A percentile compares a stretch with the other conserved stretches of the same genome.
These are phyloP conservation scores for Firmiana major DNA, from an alignment of 345 rosid genomes.

Conservation along the genomic window DNA sequence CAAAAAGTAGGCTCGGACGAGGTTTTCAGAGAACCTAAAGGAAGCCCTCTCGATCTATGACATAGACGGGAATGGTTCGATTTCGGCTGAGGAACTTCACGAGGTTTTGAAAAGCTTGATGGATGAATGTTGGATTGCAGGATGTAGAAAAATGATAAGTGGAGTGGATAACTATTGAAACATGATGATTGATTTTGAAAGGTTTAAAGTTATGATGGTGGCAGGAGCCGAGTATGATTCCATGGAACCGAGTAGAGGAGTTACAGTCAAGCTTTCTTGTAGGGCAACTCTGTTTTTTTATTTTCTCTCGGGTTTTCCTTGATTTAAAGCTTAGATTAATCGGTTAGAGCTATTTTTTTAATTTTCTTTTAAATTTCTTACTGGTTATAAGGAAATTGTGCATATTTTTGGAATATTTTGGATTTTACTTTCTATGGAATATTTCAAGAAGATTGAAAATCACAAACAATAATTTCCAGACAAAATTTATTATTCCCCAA, in stretches of 20 bases:
- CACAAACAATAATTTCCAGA: no score
- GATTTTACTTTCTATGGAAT: no score
- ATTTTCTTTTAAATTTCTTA: no score
- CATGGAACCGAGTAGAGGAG: not conserved
- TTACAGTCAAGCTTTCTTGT: not conserved
- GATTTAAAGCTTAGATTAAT: no score
- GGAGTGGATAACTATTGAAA: constrained; percentile 83
- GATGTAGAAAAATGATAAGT: constrained; percentile 76
- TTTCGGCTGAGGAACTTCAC: constrained; percentile 75
- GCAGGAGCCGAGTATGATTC: constrained; percentile 41
- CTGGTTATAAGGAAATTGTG: no score
- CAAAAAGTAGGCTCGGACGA: constrained; percentile 39
- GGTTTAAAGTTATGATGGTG: constrained; percentile 88
- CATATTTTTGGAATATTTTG: no score
- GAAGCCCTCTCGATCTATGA: constrained; percentile 82
- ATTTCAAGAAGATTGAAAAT: no score
- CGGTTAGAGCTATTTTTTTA: no score
- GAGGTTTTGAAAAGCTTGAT: constrained; percentile 65
- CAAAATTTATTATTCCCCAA: no score
- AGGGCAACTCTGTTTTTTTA: no score
- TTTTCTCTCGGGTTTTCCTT: no score
- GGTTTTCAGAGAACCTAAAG: constrained; percentile 35
- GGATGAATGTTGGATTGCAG: constrained; percentile 59
- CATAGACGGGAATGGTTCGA: constrained; percentile 77
- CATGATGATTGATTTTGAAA: constrained; percentile 73